These are phyloP conservation scores for Oryza punctata DNA, from an alignment of 176 grass and related monocot species.

Conservation along the genomic window DNA sequence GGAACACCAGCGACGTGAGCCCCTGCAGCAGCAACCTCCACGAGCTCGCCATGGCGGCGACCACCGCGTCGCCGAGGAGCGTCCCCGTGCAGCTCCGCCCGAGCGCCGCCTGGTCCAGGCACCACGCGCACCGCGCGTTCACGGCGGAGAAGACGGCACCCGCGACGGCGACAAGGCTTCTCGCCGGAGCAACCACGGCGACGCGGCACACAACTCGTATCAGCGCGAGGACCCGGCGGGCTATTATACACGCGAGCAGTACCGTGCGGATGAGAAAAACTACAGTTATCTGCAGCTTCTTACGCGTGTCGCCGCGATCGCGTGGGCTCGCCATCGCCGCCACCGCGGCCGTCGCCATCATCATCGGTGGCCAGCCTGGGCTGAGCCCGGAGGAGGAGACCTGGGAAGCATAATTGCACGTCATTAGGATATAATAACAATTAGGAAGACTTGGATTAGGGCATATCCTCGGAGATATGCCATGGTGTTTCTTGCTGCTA, in stretches of 20 bases:
- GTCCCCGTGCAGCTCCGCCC: slow-evolving; percentile 31
- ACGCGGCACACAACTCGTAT: not conserved
- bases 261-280: slow-evolving; percentile 18
- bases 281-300: not conserved
- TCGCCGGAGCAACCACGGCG: slow-evolving; percentile 6
- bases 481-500: not conserved
- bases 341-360: not conserved
- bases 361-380: not conserved
- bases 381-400: not conserved
- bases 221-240: slow-evolving; percentile 4
- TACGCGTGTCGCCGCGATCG: slow-evolving; percentile 40
- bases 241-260: slow-evolving; percentile 19
- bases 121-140: slow-evolving; percentile 21
- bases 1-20: slow-evolving; percentile 37
- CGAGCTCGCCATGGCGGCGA: slow-evolving; percentile 42
- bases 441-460: not conserved
- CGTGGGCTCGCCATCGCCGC: not conserved
- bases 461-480: not conserved
- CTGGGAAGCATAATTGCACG: not conserved
- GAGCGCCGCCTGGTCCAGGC: slow-evolving; percentile 20
- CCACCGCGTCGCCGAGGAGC: slow-evolving; percentile 16
- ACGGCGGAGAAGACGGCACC: not conserved
- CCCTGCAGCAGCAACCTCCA: slow-evolving; percentile 61
- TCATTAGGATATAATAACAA: not conserved
- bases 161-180: slow-evolving; percentile 25